These are phyloP conservation scores for Astrocystis sublimbata DNA, from an alignment of 495 filamentous ascomycete species.

Conservation along the genomic window DNA sequence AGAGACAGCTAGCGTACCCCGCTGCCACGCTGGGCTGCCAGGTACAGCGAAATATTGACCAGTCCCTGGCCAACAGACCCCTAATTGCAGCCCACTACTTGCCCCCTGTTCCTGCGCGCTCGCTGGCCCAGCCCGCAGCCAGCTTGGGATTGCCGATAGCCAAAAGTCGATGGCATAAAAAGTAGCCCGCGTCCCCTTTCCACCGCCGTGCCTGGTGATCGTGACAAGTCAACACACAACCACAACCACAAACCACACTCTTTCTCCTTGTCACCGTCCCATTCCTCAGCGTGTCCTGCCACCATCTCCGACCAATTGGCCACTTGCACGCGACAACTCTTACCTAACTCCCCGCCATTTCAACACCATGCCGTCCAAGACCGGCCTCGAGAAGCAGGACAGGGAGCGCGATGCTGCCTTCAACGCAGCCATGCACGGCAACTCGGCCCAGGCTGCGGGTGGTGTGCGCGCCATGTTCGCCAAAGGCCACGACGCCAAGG, in stretches of 20 bases:
- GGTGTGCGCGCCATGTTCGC: constrained; percentile 81
- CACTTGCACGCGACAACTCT: neutral
- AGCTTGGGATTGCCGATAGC: neutral
- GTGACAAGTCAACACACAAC: too few relatives aligned
- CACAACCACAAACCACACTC: too few relatives aligned
- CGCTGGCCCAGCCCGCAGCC: neutral
- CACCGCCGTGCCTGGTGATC: neutral
- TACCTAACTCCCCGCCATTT: constrained; percentile 10
- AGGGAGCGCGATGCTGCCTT: constrained; percentile 89
- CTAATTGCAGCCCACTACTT: neutral
- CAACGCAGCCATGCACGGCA: constrained; percentile 89
- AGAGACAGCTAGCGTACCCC: neutral
- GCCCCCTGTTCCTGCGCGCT: neutral
- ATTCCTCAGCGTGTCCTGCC: neutral
- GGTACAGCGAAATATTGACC: neutral
- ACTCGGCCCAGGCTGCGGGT: constrained; percentile 67
- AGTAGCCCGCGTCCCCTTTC: constrained; percentile 16
- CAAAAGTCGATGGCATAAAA: constrained; percentile 21
- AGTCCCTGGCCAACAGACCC: neutral
- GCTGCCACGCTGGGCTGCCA: neutral
- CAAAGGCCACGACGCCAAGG: constrained; percentile 81
- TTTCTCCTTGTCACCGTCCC: neutral
- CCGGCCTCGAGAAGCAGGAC: constrained; percentile 77
- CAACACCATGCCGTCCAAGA: constrained; percentile 66
- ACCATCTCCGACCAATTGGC: neutral